phyloP scores from a whole-genome alignment of 2,329 filamentous ascomycete genomes.

The Didymella pinodella region DNA sequence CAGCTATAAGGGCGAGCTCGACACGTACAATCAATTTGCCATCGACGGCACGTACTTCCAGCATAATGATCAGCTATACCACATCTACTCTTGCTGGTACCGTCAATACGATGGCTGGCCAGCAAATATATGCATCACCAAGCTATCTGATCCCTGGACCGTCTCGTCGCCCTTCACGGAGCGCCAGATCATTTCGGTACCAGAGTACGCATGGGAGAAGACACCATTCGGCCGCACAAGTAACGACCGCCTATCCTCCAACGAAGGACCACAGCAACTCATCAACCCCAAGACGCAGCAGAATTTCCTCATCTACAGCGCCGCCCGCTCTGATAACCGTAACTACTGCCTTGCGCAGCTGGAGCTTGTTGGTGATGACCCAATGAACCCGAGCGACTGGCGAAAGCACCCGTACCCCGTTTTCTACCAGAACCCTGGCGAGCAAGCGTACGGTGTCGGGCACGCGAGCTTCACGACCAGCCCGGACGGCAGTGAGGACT shows the following conservation, averaged over 20 bases:
- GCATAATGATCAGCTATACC: conserved; percentile 49
- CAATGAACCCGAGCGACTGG: conserved; percentile 60
- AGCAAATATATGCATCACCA: conserved; percentile 62
- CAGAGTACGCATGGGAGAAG: conserved; percentile 60
- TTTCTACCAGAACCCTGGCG: conserved; percentile 59
- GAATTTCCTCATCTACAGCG: conserved; percentile 59
- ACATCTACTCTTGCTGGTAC: conserved; percentile 54
- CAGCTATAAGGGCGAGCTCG: conserved; percentile 56
- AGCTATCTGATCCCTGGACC: conserved; percentile 58
- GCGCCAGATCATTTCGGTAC: conserved; percentile 57
- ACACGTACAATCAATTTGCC: conserved; percentile 62
- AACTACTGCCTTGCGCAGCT: conserved; percentile 63
- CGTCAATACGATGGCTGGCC: conserved; percentile 59
- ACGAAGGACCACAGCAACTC: conserved; percentile 62
- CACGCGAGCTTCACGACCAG: conserved; percentile 61
- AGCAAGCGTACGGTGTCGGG: conserved; percentile 58
- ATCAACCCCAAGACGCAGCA: conserved; percentile 58
- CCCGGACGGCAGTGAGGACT: conserved; percentile 58
- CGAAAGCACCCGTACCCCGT: conserved; percentile 56
- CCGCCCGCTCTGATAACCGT: conserved; percentile 60
- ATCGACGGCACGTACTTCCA: conserved; percentile 63
- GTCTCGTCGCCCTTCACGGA: conserved; percentile 56
- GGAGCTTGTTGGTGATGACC: conserved; percentile 59
- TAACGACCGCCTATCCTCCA: conserved; percentile 58
- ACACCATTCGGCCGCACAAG: conserved; percentile 58